Conservation (phyloP, 768 basidiomycete genomes). For the Tephrocybe sp. region DNA sequence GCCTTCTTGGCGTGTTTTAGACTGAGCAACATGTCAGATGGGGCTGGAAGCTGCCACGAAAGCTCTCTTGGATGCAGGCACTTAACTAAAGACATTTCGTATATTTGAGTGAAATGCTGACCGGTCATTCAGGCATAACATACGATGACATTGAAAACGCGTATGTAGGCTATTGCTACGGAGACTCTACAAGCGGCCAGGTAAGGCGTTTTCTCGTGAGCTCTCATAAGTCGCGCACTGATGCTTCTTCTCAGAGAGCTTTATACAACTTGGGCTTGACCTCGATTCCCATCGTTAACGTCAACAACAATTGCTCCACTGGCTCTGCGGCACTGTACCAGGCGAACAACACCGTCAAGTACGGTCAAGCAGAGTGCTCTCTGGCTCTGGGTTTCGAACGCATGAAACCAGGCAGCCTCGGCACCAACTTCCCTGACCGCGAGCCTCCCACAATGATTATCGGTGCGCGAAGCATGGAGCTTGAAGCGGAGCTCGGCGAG, state of each 20-base stretch:
- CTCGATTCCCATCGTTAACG: conserved; percentile 80
- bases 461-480: conserved; percentile 38
- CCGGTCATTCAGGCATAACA: conserved; percentile 51
- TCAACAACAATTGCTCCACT: conserved; percentile 88
- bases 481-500: conserved; percentile 54
- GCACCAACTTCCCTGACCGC: conserved; percentile 61
- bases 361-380: conserved; percentile 69
- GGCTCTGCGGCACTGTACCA: conserved; percentile 78
- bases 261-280: conserved; percentile 87
- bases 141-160: conserved; percentile 78
- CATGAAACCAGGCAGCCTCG: conserved; percentile 75
- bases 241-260: conserved; percentile 48
- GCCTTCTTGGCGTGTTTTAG: background rate
- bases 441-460: conserved; percentile 49
- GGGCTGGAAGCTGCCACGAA: conserved; percentile 86
- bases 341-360: conserved; percentile 70
- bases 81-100: conserved; percentile 8
- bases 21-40: conserved; percentile 50
- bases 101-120: too few species aligned
- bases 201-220: conserved; percentile 27
- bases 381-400: conserved; percentile 87
- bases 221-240: background rate
- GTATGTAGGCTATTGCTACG: conserved; percentile 77
- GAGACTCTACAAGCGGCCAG: conserved; percentile 78
- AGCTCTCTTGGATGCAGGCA: conserved; percentile 82